phyloP scores from a whole-genome alignment of 192 early-diverging fungal species.

The Powellomyces hirtus region DNA sequence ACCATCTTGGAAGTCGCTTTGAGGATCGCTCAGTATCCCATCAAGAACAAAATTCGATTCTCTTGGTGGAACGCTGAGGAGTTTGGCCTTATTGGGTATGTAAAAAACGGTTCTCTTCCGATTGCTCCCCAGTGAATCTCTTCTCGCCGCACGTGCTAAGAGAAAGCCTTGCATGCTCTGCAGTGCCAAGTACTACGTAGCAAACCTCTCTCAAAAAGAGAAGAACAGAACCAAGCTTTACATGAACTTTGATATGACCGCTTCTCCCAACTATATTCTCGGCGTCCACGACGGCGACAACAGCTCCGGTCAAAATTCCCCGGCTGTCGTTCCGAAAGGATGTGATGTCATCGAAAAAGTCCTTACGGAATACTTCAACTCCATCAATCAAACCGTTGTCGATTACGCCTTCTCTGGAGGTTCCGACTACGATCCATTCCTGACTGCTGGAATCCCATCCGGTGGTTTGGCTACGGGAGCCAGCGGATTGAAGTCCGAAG shows the following conservation, averaged over 20 bases:
- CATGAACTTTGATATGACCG: conserved; percentile 48
- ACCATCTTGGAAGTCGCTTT: too few species aligned
- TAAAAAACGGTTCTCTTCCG: too few species aligned
- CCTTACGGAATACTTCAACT: conserved; percentile 30
- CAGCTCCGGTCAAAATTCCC: background rate
- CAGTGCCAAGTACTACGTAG: conserved; percentile 36
- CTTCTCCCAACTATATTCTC: conserved; percentile 45
- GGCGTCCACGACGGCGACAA: conserved; percentile 34
- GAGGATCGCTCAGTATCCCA: too few species aligned
- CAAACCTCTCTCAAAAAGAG: conserved; percentile 27
- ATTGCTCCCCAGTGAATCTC: too few species aligned
- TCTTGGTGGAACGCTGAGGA: too few species aligned
- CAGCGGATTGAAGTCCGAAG: conserved; percentile 32
- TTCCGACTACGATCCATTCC: conserved; percentile 37
- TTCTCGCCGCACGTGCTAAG: too few species aligned
- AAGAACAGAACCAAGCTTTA: conserved; percentile 29
- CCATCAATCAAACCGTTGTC: conserved; percentile 13
- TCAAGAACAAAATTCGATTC: too few species aligned
- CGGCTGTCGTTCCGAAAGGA: background rate
- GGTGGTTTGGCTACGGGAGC: conserved; percentile 44
- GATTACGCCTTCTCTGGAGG: conserved; percentile 36
- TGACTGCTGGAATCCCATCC: conserved; percentile 32
- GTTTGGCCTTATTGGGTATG: too few species aligned
- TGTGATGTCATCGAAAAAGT: conserved; percentile 19
- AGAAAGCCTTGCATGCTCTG: too few species aligned